Conservation (phyloP, 306 rosid species). For the Lupinus albus region DNA sequence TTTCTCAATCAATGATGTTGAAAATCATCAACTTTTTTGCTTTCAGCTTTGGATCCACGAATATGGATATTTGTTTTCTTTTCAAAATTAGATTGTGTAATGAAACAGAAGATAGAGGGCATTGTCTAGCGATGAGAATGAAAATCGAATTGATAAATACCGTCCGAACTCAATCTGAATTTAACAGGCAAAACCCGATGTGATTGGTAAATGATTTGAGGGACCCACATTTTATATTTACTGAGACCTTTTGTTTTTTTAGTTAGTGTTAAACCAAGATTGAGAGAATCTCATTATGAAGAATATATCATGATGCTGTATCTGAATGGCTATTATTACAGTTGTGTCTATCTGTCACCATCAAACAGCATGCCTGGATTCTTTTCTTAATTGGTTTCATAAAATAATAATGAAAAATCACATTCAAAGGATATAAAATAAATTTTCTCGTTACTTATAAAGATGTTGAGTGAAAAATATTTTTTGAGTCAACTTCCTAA, state of each 20-base stretch:
- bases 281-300: neutral
- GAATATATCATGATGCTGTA: neutral
- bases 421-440: too few species aligned
- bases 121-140: too few species aligned
- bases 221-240: neutral
- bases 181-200: too few species aligned
- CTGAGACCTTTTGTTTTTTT: neutral
- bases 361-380: neutral
- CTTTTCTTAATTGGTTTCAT: neutral
- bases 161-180: too few species aligned
- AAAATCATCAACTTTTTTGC: neutral
- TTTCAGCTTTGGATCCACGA: neutral
- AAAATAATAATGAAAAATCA: too few species aligned
- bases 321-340: neutral
- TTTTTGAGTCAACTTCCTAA: too few species aligned
- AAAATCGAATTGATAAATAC: too few species aligned
- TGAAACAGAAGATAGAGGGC: neutral
- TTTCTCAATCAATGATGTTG: neutral
- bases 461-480: too few species aligned
- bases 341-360: neutral
- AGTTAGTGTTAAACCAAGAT: neutral
- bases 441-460: too few species aligned
- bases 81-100: neutral
- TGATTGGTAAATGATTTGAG: neutral
- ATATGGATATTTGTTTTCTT: neutral